Evolutionary conservation across 345 rosid genomes (phyloP), one percentile per base, ranked within the genome.

Genomic region (Citrus maxima): DNA sequence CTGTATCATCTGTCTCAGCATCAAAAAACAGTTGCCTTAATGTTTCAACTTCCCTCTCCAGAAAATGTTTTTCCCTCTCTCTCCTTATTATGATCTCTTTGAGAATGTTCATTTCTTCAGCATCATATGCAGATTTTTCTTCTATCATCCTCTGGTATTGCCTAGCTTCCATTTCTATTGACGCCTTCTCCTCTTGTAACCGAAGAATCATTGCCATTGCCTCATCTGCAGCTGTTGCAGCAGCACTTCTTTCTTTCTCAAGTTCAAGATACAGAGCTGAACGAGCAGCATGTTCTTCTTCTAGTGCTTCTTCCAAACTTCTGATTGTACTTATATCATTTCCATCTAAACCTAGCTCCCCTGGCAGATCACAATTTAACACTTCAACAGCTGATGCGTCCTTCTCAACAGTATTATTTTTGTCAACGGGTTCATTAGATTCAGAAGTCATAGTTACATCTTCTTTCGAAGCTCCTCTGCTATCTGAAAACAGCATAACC

Each of bases 61-160:
- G 70, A 78, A 84, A 91, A 85, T 88, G 91, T 25, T 85, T 93
- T 61, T 93, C 97, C 80, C 71, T 88, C 84, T 93, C 97, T 77
- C 95, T 91, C 74, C 90, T 86, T 30, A 91, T 38, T 74, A 93
- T 66, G 56, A 93, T 93, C 78, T 92, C 95, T 84, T 89, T 89
- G 34, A 92, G 92, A 86, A 92, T 83, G 78, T 62, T 87, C 97
- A 88, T 89, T 78, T 92, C 97, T 87, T 92, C 97, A 38, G 84
- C 83, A 81, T 91, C 93, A 82, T 89, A 90, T 70, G 88, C 88
- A 74, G 92, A 89, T 77, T 92, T 92, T 78, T 89, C 95, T 80
- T 92, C 93, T 32, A 88, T 87, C 90, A 91, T 89, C 87, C 95
- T 86, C 77, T 88, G 93, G 86, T 85, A 90, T 61, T 91, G 95